Base-by-base conservation (phyloP, 768 basidiomycete genomes). In the Leccinum longicurvipes region DNA sequence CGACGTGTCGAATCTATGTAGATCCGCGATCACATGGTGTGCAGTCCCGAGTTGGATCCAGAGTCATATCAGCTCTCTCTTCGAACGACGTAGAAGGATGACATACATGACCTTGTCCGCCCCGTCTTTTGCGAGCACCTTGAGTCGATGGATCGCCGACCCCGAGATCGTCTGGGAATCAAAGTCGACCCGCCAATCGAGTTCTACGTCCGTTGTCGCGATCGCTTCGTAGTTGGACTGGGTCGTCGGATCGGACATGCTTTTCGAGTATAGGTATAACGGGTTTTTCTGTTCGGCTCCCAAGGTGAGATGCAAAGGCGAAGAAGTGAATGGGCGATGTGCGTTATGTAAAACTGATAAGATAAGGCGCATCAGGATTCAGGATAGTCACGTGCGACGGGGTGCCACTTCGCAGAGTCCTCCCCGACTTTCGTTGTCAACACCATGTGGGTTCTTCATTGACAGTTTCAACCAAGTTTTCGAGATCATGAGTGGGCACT, bases 181-280 rank as follows among this genome's bases (percentile, higher is more conserved):
- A 67, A 93, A 97, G 72, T 97, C 85, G 59, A 97, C 73, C 0
- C 63, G 73, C 93, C 93, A 96, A 60, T 89, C 79, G 50, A 97
- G 82, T 21, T 80, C 72, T 15, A 93, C 73, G 66, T 91, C 83
- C 34, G 81, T 77, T 1, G 89, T 85, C 3, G 75, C 70, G 60
- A 94, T 79, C 47, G 86, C 73, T 5, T 73, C 69, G 70, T 90
- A 92, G 74, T 97, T 97, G 23, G 91, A 81, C 65, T 93, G 88
- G 0, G 88, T 87, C 0, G 90, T 84, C 19, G 85, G 86, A 65
- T 91, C 88, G 24, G 68, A 54, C 55, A 59, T 56, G 23, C 2
- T 39, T 19, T 5, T 42, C 4, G 21, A 12, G 34, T 34, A 34
- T 34, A n/a, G n/a, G n/a, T n/a, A n/a, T n/a, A n/a, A n/a, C n/a